These are phyloP conservation scores for Cruciata laevipes DNA, from an alignment of 257 asterid species.

Conservation along the genomic window DNA sequence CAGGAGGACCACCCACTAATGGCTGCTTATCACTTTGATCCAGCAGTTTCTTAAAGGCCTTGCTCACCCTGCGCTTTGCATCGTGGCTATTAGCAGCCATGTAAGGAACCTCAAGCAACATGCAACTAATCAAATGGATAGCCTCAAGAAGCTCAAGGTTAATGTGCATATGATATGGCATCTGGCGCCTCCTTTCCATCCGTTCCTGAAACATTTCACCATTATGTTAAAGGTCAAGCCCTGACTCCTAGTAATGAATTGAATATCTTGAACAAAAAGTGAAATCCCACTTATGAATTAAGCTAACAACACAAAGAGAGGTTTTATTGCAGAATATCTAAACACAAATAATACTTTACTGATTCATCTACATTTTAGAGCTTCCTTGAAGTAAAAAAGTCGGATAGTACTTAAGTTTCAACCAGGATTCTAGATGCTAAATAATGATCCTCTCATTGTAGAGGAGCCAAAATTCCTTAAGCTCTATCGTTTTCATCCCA, in stretches of 20 bases:
- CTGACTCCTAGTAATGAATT: background rate
- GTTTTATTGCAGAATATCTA: background rate
- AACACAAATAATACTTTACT: background rate
- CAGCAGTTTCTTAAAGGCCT: slow-evolving; percentile 66
- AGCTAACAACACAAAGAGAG: background rate
- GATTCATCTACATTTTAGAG: background rate
- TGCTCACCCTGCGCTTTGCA: slow-evolving; percentile 83
- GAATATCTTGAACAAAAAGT: too few species aligned
- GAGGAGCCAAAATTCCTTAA: background rate
- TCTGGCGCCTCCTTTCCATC: slow-evolving; percentile 88
- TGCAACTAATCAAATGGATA: slow-evolving; percentile 83
- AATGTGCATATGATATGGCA: slow-evolving; percentile 99
- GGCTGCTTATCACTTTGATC: slow-evolving; percentile 86
- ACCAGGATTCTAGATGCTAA: background rate
- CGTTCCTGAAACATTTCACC: slow-evolving; percentile 52
- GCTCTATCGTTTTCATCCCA: background rate
- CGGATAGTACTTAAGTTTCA: background rate
- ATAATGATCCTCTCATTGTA: background rate
- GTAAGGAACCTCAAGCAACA: slow-evolving; percentile 95
- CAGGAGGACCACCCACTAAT: slow-evolving; percentile 93
- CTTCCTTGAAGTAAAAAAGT: background rate
- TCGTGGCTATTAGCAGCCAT: slow-evolving; percentile 89
- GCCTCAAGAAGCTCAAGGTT: slow-evolving; percentile 98
- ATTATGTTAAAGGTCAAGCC: background rate
- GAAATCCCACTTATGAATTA: background rate